These are phyloP conservation scores for Vigna reflexopilosa DNA, from an alignment of 306 rosid genomes.

Conservation along the genomic window DNA sequence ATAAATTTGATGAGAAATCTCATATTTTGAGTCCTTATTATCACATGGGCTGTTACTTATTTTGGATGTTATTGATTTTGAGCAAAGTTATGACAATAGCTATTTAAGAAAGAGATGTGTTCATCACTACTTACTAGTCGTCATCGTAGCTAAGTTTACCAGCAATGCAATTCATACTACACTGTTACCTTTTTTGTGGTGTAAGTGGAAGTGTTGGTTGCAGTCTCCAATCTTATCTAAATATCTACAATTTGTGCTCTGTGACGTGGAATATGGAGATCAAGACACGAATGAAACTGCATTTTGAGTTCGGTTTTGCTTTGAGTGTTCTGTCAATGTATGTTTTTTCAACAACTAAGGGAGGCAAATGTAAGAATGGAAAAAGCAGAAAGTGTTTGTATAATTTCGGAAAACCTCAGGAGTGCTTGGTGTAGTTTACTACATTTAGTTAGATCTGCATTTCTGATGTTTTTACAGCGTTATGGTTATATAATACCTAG, in stretches of 20 bases:
- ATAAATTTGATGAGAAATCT: constrained; percentile 21
- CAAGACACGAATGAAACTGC: constrained; percentile 5
- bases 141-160: neutral
- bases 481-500: neutral
- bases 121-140: neutral
- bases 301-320: constrained; percentile 6
- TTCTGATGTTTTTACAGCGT: neutral
- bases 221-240: neutral
- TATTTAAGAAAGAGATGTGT: constrained; percentile 6
- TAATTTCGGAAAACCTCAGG: too few relatives aligned
- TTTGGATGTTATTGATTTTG: constrained; percentile 12
- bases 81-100: neutral
- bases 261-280: neutral
- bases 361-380: too few relatives aligned
- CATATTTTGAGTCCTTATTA: neutral
- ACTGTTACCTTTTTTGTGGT: neutral
- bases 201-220: neutral
- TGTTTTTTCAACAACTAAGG: too few relatives aligned
- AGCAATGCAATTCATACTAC: constrained; percentile 14
- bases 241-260: neutral
- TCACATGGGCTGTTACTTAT: neutral
- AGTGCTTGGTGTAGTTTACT: too few relatives aligned
- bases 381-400: too few relatives aligned
- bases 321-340: neutral
- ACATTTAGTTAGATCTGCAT: neutral